phyloP scores from a whole-genome alignment of 1,284 basidiomycete genomes.

The Trametes sp. region DNA sequence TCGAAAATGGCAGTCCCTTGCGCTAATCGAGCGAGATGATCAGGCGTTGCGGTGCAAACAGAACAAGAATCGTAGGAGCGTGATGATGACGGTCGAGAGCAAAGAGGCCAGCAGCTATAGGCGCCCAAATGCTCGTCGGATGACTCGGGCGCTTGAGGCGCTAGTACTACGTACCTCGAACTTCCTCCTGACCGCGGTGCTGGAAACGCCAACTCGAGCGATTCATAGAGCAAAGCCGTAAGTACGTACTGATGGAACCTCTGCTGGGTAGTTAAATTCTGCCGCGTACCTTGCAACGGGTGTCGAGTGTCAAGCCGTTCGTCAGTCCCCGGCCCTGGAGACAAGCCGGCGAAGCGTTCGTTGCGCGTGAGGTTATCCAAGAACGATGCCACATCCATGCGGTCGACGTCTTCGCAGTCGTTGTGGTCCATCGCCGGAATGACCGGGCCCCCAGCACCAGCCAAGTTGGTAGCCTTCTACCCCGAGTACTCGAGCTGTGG shows the following conservation, averaged over 20 bases:
- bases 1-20: no score
- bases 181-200: not conserved
- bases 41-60: not conserved
- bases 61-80: not conserved
- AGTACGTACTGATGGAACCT: not conserved
- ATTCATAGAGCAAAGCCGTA: not conserved
- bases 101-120: not conserved
- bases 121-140: not conserved
- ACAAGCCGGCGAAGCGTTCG: not conserved
- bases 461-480: not conserved
- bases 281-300: not conserved
- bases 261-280: no score
- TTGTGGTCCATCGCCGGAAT: not conserved
- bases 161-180: constrained; percentile 6
- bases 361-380: not conserved
- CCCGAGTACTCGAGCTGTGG: not conserved
- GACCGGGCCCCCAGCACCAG: not conserved
- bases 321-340: not conserved
- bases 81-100: constrained; percentile 1
- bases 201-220: not conserved
- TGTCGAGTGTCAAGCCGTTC: not conserved
- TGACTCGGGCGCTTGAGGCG: not conserved
- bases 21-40: no score
- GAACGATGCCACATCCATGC: not conserved
- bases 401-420: not conserved